Percentiles rank a stretch among this genome's conserved stretches.
Evolutionary conservation across 257 asterid genomes (phyloP).

Genomic region (Solanum arcanum): DNA sequence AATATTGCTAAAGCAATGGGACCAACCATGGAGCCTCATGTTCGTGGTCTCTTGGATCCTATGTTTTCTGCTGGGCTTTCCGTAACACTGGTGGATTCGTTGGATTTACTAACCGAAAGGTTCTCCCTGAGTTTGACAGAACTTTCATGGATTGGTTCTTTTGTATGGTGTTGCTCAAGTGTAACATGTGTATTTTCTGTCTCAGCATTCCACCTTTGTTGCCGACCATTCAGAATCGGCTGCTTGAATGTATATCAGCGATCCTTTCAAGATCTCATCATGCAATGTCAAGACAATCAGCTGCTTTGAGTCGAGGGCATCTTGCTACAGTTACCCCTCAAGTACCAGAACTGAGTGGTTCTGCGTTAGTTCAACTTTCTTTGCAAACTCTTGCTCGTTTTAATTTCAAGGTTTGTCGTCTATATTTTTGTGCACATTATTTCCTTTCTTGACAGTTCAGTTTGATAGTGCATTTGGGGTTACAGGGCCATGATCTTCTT

Average conservation of each 20-base stretch:
- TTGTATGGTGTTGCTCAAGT: not conserved
- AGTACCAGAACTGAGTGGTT: conserved; percentile 74
- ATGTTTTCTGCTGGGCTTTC: conserved; percentile 92
- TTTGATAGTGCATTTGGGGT: conserved; percentile 2
- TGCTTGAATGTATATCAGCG: conserved; percentile 83
- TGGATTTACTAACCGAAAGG: conserved; percentile 80
- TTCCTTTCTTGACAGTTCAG: not conserved
- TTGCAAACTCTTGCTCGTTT: conserved; percentile 84
- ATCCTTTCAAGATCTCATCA: conserved; percentile 74
- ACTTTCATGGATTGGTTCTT: not conserved
- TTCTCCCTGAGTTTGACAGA: conserved; percentile 6
- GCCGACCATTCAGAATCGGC: conserved; percentile 73
- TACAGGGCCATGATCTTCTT: conserved; percentile 95
- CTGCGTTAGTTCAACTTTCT: conserved; percentile 90
- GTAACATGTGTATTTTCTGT: conserved; percentile 12
- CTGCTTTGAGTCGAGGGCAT: conserved; percentile 44
- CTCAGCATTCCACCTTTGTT: conserved; percentile 90
- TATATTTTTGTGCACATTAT: not conserved
- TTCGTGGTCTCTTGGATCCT: conserved; percentile 85
- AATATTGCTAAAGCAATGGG: conserved; percentile 99
- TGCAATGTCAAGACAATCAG: conserved; percentile 56
- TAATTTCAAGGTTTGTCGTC: conserved; percentile 60
- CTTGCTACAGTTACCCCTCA: conserved; percentile 47
- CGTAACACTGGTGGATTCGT: conserved; percentile 73
- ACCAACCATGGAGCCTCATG: conserved; percentile 72